phyloP scores from a whole-genome alignment of 2,329 filamentous ascomycete species.

The Penicillium palitans region DNA sequence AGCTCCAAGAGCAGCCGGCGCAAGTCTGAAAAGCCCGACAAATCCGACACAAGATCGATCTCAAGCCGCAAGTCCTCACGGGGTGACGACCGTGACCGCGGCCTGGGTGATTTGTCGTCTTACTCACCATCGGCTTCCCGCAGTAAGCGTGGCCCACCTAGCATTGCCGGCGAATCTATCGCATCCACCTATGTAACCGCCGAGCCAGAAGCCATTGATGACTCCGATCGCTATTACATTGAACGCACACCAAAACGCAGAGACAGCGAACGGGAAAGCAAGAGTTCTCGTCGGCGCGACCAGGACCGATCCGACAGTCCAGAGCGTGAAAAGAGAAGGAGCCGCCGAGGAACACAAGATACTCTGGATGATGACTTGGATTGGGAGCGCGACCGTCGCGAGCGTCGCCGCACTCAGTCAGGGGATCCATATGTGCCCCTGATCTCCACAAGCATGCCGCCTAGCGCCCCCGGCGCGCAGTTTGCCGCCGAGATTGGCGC shows the following conservation, averaged over 20 bases:
- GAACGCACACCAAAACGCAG: constrained; percentile 32
- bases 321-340: constrained; percentile 28
- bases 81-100: constrained; percentile 50
- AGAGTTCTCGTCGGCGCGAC: constrained; percentile 25
- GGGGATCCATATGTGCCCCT: constrained; percentile 30
- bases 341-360: constrained; percentile 21
- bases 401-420: constrained; percentile 34
- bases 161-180: constrained; percentile 33
- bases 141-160: constrained; percentile 30
- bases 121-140: constrained; percentile 29
- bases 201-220: constrained; percentile 32
- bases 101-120: constrained; percentile 36
- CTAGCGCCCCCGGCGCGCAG: constrained; percentile 28
- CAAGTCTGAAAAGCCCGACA: constrained; percentile 24
- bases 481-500: constrained; percentile 34
- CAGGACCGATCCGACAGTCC: constrained; percentile 32
- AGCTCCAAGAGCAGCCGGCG: constrained; percentile 36
- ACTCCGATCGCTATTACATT: constrained; percentile 31
- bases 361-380: constrained; percentile 21
- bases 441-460: constrained; percentile 21
- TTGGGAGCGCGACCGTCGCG: constrained; percentile 24
- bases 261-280: constrained; percentile 30
- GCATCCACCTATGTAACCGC: constrained; percentile 45
- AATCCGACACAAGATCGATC: constrained; percentile 36
- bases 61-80: constrained; percentile 44